Percentiles rank a stretch among this genome's conserved stretches.
Conservation (phyloP, 2,329 filamentous ascomycete genomes). For the Orbilia oligospora region DNA sequence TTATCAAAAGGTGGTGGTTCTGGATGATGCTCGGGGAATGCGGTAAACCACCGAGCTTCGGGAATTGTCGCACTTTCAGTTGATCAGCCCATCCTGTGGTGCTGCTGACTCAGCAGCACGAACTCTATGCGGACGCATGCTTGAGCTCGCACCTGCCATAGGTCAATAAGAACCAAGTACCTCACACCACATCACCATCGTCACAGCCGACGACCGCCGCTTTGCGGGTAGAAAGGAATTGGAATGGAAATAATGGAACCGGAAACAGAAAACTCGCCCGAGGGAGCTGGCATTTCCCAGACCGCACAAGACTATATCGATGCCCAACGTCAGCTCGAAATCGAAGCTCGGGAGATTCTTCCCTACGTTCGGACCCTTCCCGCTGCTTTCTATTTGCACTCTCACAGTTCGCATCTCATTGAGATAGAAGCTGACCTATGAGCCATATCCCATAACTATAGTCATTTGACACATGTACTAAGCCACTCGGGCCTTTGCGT, state of each 20-base stretch:
- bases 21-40: slow-evolving; percentile 4
- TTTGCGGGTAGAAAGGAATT: slow-evolving; percentile 71
- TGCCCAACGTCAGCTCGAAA: slow-evolving; percentile 89
- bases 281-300: slow-evolving; percentile 31
- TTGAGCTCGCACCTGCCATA: background rate
- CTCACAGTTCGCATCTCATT: background rate
- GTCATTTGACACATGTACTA: slow-evolving; percentile 95
- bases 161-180: background rate
- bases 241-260: slow-evolving; percentile 67
- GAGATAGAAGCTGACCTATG: background rate
- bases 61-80: slow-evolving; percentile 33
- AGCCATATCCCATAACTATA: slow-evolving; percentile 66
- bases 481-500: slow-evolving; percentile 86
- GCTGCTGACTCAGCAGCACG: slow-evolving; percentile 8
- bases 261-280: slow-evolving; percentile 68
- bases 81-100: slow-evolving; percentile 16
- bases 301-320: slow-evolving; percentile 76
- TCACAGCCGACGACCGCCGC: background rate
- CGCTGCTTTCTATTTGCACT: background rate
- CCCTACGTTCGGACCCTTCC: slow-evolving; percentile 78
- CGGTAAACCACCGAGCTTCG: slow-evolving; percentile 44
- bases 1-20: background rate
- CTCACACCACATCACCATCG: slow-evolving; percentile 5
- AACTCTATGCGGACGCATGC: background rate
- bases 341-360: slow-evolving; percentile 92